phyloP scores from a whole-genome alignment of 805 yeast species.

The Candida chilensis region DNA sequence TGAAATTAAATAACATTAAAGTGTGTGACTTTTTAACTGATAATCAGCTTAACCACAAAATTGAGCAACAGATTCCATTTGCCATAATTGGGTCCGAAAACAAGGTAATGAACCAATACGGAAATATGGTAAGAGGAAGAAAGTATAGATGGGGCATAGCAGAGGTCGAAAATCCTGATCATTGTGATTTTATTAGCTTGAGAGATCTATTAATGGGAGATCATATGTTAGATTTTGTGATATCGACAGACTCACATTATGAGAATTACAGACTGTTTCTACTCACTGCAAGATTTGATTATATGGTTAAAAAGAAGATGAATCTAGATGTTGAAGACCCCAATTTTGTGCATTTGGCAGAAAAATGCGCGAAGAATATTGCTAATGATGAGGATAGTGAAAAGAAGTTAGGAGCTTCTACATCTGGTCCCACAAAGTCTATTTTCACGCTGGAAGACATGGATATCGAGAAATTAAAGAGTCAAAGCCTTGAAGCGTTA shows the following conservation, averaged over 20 bases:
- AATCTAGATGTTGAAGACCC: conserved; percentile 12
- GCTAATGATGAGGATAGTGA: conserved; percentile 16
- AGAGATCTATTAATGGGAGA: conserved; percentile 58
- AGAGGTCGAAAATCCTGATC: conserved; percentile 69
- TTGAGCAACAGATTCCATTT: conserved; percentile 49
- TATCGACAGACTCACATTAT: conserved; percentile 71
- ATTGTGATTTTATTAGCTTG: conserved; percentile 68
- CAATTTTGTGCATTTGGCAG: conserved; percentile 5
- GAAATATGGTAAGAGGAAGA: conserved; percentile 58
- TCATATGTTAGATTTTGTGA: conserved; percentile 69
- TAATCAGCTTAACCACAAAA: conserved; percentile 17
- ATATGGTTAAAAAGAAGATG: conserved; percentile 7
- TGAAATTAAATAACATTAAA: conserved; percentile 46
- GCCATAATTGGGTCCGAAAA: conserved; percentile 63
- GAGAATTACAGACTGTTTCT: conserved; percentile 58
- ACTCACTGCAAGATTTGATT: conserved; percentile 35
- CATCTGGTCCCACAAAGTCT: too few relatives aligned
- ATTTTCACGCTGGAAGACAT: conserved; percentile 2
- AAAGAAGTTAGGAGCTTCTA: too few relatives aligned
- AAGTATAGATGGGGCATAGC: conserved; percentile 81
- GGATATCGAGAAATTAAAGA: not conserved
- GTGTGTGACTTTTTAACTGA: conserved; percentile 44
- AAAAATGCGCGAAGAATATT: conserved; percentile 6
- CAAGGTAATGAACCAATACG: conserved; percentile 28
- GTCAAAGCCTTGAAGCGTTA: conserved; percentile 20